Evolutionary conservation across 352 stramenopile species (phyloP), one percentile per base, ranked within the genome.

Genomic region (Phytophthora pseudosyringae): DNA sequence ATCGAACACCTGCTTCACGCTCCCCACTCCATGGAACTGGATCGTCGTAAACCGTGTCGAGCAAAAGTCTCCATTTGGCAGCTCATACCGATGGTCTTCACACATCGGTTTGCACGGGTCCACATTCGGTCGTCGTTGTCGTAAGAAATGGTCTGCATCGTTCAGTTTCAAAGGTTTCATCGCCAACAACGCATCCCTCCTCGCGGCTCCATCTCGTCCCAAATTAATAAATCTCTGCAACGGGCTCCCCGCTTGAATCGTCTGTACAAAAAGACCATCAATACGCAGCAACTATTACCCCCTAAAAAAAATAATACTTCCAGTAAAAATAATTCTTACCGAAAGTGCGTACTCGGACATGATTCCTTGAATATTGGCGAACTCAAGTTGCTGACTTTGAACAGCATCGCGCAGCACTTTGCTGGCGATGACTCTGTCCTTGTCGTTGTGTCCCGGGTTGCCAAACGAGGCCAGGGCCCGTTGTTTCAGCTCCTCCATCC

Each of bases 331-430:
- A 39, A 45, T 46, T 46, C 71, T 41, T 67, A 78, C 67, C 40
- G 52, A 75, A 31, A 80, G 43, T 47, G 68, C 71, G 38, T 80
- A 80, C 40, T 80, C 67, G 25, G 71, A 80, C 60, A 80, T 75
- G 39, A 76, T 77, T 13, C 59, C 71, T 54, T 80, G 71, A 46
- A 75, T 72, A 18, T 69, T 74, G 55, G 71, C 68, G 8, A 80
- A 75, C 39, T 70, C 59, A n/a, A 75, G 59, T 45, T 76, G 71
- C 11, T 80, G 71, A 11, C 29, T 50, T 35, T 79, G 67, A 6
- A 79, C 71, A 3, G 71, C 71, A 50, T 79, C 71, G 10, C 68
- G 71, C 8, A 79, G 55, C 18, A 73, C 68, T 44, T 75, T 68
- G 15, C 58, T 72, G 28, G 64, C 54, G 38, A 78, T 64, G 31